These are phyloP conservation scores for Coemansia sp. DNA, from an alignment of 192 early-diverging fungal species.

Conservation along the genomic window DNA sequence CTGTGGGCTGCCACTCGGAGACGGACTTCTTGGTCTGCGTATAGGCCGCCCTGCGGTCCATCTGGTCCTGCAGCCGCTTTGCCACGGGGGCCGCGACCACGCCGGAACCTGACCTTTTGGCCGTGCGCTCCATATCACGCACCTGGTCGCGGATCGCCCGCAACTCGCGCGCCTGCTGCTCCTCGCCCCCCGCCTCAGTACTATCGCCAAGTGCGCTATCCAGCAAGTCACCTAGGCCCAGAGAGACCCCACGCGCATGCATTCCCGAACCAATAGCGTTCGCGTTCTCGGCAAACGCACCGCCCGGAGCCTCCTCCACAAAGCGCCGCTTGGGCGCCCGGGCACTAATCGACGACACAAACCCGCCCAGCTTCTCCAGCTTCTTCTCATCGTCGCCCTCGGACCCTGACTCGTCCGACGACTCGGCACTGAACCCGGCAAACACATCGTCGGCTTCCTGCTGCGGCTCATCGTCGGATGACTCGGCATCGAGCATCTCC, in stretches of 20 bases:
- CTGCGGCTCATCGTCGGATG: slow-evolving; percentile 10
- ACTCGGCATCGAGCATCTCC: slow-evolving; percentile 52
- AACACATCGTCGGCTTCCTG: slow-evolving; percentile 20
- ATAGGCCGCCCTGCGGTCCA: slow-evolving; percentile 83
- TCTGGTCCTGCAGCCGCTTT: slow-evolving; percentile 72
- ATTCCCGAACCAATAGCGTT: slow-evolving; percentile 35
- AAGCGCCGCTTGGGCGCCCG: slow-evolving; percentile 59
- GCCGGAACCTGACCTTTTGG: slow-evolving; percentile 28
- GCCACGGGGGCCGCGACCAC: slow-evolving; percentile 73
- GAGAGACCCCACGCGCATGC: slow-evolving; percentile 52
- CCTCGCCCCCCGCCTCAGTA: slow-evolving; percentile 43
- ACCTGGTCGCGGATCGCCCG: slow-evolving; percentile 28
- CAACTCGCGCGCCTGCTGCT: slow-evolving; percentile 16
- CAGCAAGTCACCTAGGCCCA: slow-evolving; percentile 73
- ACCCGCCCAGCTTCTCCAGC: slow-evolving; percentile 47
- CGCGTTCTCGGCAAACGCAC: slow-evolving; percentile 24
- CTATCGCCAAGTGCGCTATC: slow-evolving; percentile 57
- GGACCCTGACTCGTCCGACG: slow-evolving; percentile 29
- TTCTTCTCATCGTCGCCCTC: slow-evolving; percentile 38
- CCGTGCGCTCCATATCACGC: slow-evolving; percentile 19
- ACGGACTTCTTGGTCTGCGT: slow-evolving; percentile 75
- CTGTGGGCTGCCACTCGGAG: slow-evolving; percentile 75
- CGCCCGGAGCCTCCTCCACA: slow-evolving; percentile 27
- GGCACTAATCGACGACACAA: slow-evolving; percentile 61
- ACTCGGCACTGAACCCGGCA: slow-evolving; percentile 11